Conservation (phyloP, 148 eudicot species). For the Nyssa sinensis region DNA sequence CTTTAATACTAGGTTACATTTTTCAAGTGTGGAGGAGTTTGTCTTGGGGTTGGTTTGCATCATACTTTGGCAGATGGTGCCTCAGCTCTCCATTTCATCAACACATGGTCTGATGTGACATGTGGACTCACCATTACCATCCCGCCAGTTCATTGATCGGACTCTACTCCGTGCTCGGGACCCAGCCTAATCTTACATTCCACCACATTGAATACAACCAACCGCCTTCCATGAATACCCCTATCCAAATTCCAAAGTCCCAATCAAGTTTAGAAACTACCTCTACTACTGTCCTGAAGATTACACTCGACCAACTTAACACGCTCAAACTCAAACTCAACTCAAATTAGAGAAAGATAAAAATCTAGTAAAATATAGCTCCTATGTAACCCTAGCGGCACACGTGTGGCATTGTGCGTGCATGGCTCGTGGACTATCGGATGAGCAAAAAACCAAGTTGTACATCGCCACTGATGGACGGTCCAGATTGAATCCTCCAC, state of each 20-base stretch:
- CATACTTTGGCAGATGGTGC: conserved; percentile 25
- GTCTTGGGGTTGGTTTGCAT: conserved; percentile 22
- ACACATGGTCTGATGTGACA: conserved; percentile 33
- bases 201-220: conserved; percentile 28
- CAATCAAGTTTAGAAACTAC: neutral
- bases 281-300: conserved; percentile 8
- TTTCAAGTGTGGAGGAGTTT: conserved; percentile 36
- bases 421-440: conserved; percentile 17
- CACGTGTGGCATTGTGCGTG: conserved; percentile 18
- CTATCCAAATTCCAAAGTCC: neutral
- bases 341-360: conserved; percentile 4
- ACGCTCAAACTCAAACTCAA: too few relatives aligned
- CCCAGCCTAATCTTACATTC: conserved; percentile 24
- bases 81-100: conserved; percentile 28
- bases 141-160: conserved; percentile 34
- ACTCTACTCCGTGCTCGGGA: conserved; percentile 27
- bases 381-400: conserved; percentile 18
- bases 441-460: conserved; percentile 15
- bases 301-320: conserved; percentile 16
- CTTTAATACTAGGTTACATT: conserved; percentile 30
- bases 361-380: neutral
- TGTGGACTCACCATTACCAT: conserved; percentile 23
- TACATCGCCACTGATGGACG: too few relatives aligned
- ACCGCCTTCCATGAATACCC: conserved; percentile 16
- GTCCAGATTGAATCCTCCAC: conserved; percentile 16